Evolutionary conservation across 768 basidiomycete species (phyloP), one percentile per base, ranked within the genome.

Genomic region (Mycena indigotica): DNA sequence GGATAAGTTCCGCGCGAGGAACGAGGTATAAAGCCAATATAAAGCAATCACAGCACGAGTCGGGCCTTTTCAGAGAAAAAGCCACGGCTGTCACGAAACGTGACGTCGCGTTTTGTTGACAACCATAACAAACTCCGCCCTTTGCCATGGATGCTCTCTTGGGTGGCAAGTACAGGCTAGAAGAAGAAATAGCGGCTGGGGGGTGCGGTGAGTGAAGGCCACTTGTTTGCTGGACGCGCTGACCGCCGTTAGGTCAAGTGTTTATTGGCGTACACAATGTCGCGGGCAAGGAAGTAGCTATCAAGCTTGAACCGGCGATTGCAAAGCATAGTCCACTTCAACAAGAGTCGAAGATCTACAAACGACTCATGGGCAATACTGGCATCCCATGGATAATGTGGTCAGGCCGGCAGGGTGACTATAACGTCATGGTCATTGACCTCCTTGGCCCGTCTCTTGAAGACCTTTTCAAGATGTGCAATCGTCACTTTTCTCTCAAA

Each of bases 401-500:
- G 86, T 92, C 88, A 4, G 93, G 93, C 28, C 88, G 84, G 59
- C 88, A 95, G 68, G 95, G 89, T 28, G 87, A 95, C 72, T 98
- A 95, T 76, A 98, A 98, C 69, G 95, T 98, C 66, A 91, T 99
- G 82, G 92, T 98, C 68, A 94, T 98, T 68, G 96, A 98, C 79
- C 83, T 98, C 25, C 84, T 99, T 35, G 96, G 96, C 0, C 94
- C 95, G 3, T 88, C 87, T 2, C 77, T 93, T 50, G 91, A 93
- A 65, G 91, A 93, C 73, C 81, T 92, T 50, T 93, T 93, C 80
- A 88, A 91, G 70, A 84, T 85, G 75, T 93, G 90, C 71, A 95
- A 95, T 77, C 85, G 91, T 56, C 89, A 92, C 67, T 98, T 99
- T 71, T 88, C 87, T 3, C 80, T 98, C 70, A 98, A 96, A 80